Conservation (phyloP, 441 rosid genomes). For the Croton laevigatus region DNA sequence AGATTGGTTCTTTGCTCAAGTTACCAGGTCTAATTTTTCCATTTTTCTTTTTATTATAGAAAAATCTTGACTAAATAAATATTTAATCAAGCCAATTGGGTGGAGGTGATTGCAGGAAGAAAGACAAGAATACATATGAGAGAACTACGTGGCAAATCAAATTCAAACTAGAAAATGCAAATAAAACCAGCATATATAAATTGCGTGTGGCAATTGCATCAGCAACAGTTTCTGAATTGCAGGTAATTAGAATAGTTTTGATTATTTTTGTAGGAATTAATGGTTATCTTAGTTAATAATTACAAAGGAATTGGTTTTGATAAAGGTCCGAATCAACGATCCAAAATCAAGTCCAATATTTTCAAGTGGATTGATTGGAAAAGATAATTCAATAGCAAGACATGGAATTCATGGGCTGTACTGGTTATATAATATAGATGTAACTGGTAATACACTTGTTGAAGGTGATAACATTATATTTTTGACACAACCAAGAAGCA, state of each 20-base stretch:
- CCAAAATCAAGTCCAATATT: constrained; percentile 43
- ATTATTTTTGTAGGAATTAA: not conserved
- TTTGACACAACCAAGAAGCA: constrained; percentile 54
- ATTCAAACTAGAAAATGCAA: constrained; percentile 40
- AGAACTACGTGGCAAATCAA: constrained; percentile 72
- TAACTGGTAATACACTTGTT: constrained; percentile 31
- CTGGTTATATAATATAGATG: constrained; percentile 60
- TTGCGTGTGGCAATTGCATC: constrained; percentile 40
- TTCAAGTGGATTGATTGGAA: constrained; percentile 72
- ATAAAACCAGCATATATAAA: constrained; percentile 39
- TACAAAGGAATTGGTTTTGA: not conserved
- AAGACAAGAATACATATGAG: constrained; percentile 23
- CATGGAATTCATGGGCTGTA: constrained; percentile 91
- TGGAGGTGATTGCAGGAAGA: constrained; percentile 26
- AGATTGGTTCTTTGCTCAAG: constrained; percentile 62
- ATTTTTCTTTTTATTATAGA: not conserved
- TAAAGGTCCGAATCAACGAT: constrained; percentile 60
- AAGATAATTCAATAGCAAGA: constrained; percentile 85
- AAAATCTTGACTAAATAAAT: not conserved
- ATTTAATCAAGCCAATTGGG: no score
- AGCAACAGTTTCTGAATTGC: constrained; percentile 19
- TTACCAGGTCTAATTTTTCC: constrained; percentile 40
- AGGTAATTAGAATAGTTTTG: not conserved
- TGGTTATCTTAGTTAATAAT: no score
- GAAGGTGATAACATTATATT: constrained; percentile 68